phyloP scores from a whole-genome alignment of 345 rosid species.

The Punica granatum region DNA sequence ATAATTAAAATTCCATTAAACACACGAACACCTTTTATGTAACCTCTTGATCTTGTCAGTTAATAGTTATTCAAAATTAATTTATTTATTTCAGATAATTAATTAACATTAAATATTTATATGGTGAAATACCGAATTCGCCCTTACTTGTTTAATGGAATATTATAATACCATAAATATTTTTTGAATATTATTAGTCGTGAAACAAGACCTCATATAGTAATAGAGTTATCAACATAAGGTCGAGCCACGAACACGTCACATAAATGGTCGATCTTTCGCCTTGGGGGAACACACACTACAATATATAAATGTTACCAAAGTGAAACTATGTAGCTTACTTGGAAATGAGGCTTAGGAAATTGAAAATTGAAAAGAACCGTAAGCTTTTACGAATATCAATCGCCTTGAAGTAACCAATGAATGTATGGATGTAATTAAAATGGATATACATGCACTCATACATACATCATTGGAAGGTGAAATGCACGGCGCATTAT shows the following conservation, averaged over 20 bases:
- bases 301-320: neutral
- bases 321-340: neutral
- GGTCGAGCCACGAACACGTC: neutral
- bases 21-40: too few relatives aligned
- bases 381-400: neutral
- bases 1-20: too few relatives aligned
- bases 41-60: too few relatives aligned
- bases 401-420: neutral
- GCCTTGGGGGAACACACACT: neutral
- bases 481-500: neutral
- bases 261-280: neutral
- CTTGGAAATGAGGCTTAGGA: neutral
- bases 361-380: neutral
- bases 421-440: neutral
- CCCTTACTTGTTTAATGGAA: too few relatives aligned
- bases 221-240: too few relatives aligned
- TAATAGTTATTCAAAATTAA: too few relatives aligned
- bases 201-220: neutral
- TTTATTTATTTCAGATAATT: too few relatives aligned
- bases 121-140: too few relatives aligned
- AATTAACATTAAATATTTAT: too few relatives aligned
- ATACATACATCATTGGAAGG: neutral
- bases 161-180: too few relatives aligned
- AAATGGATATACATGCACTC: neutral
- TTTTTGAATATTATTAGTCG: neutral